Percentiles rank a stretch among this genome's conserved stretches.
Evolutionary conservation across 805 yeast genomes (phyloP).

Genomic region (Suhomyces canberraensis): DNA sequence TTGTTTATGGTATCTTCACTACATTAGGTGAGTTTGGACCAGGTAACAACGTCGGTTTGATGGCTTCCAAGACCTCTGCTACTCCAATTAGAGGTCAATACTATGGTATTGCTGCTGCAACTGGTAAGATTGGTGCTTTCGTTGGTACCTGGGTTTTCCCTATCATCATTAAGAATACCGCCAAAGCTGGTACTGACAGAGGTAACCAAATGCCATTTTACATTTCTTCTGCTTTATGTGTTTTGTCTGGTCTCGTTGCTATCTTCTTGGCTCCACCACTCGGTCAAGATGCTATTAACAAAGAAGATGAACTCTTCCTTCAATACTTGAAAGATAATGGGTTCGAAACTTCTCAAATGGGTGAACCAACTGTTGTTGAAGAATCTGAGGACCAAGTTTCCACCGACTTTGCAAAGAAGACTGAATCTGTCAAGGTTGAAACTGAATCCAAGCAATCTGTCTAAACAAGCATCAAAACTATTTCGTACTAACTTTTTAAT

Average conservation of each 20-base stretch:
- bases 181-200: slow-evolving; percentile 45
- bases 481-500: neutral
- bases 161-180: slow-evolving; percentile 56
- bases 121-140: slow-evolving; percentile 91
- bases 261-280: slow-evolving; percentile 74
- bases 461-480: neutral
- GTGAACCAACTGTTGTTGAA: slow-evolving; percentile 18
- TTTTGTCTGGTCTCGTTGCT: slow-evolving; percentile 67
- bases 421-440: slow-evolving; percentile 6
- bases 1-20: slow-evolving; percentile 83
- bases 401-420: slow-evolving; percentile 1
- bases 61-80: slow-evolving; percentile 83
- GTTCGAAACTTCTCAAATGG: slow-evolving; percentile 64
- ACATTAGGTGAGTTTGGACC: slow-evolving; percentile 92
- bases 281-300: slow-evolving; percentile 76
- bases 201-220: slow-evolving; percentile 80
- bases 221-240: slow-evolving; percentile 73
- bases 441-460: slow-evolving; percentile 6
- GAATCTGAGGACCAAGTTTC: slow-evolving; percentile 2
- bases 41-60: slow-evolving; percentile 86
- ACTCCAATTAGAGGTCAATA: slow-evolving; percentile 88
- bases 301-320: slow-evolving; percentile 72
- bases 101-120: slow-evolving; percentile 88
- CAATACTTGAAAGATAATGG: slow-evolving; percentile 66
- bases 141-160: slow-evolving; percentile 90